Base-by-base conservation (phyloP, 2,329 filamentous ascomycete species). In the Emmonsiellopsis sp. region DNA sequence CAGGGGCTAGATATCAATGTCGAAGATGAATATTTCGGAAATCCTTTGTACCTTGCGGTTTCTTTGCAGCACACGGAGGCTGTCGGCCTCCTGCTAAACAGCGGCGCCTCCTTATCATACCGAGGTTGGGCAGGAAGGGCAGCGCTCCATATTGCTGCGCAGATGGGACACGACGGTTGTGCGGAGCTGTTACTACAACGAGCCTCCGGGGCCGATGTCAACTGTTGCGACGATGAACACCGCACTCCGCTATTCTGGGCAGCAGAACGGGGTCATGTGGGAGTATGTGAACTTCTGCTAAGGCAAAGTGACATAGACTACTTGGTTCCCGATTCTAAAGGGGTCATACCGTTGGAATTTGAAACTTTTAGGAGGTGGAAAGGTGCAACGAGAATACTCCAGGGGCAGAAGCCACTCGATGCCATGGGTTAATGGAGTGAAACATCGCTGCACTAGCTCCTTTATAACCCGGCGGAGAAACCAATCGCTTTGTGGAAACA, bases 21-120 rank as follows among this genome's bases (percentile, higher is more conserved):
- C 26, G 38, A 52, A 16, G 43, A 52, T 44, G 15, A 34, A 7
- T 44, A 45, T 13, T 52, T 52, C 30, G 50, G 50, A 5, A 52
- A 52, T n/a, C 37, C 50, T 5, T 45, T 52, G 34, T 52, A 44
- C 32, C 44, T 40, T 16, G 38, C 50, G 9, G 41, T 52, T 26
- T 43, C 32, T 15, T n/a, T 44, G 2, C 9, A 16, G 16, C 16
- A 44, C n/a, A 31, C 16, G 5, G 41, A 45, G 26, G 4, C 41
- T 11, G 15, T 16, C 9, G 2, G 13, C 8, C 31, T 46, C 15
- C 35, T 52, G 7, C 20, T 52, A 13, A 41, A 37, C 16, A 45
- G 45, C 26, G n/a, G 16, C 6, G 50, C 50, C n/a, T 40, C 34
- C 15, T 38, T 49, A n/a, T 7, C 10, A 31, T 38, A 40, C 16